Conservation (phyloP, 1,139 yeast species). For the Geotrichum bryndzae region DNA sequence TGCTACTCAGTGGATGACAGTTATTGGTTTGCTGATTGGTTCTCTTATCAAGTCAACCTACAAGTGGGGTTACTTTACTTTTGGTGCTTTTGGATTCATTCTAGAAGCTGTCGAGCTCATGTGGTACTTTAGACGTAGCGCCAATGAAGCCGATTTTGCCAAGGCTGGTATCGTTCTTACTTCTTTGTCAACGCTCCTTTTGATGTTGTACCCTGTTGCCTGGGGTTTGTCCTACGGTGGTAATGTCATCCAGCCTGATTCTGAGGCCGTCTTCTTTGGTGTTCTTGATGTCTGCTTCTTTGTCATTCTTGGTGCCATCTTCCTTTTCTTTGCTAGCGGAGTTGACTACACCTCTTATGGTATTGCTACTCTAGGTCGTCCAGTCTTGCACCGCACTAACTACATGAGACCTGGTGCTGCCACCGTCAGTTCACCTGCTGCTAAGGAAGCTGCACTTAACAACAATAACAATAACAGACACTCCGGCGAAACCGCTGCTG, state of each 20-base stretch:
- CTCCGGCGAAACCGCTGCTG: conserved; percentile 5
- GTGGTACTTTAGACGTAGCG: conserved; percentile 22
- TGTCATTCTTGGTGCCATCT: conserved; percentile 37
- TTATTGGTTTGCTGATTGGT: conserved; percentile 52
- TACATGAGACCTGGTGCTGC: background rate
- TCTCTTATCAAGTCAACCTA: conserved; percentile 49
- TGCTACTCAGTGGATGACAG: conserved; percentile 45
- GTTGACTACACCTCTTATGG: conserved; percentile 25
- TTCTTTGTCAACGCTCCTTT: conserved; percentile 22
- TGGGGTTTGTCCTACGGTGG: conserved; percentile 70
- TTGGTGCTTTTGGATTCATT: conserved; percentile 33
- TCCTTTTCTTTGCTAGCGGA: conserved; percentile 21
- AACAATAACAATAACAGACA: conserved; percentile 4
- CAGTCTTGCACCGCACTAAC: conserved; percentile 24
- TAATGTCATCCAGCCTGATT: conserved; percentile 56
- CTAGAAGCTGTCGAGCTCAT: conserved; percentile 25
- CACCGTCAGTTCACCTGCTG: background rate
- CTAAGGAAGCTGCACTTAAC: background rate
- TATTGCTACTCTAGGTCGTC: conserved; percentile 18
- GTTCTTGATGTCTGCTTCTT: conserved; percentile 46
- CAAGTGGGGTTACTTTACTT: conserved; percentile 60
- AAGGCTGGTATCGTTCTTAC: conserved; percentile 19
- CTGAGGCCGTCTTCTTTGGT: conserved; percentile 65
- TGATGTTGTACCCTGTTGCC: conserved; percentile 47
- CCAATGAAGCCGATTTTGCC: conserved; percentile 15